Conservation (phyloP, 148 eudicot genomes). For the Chenopodium formosanum region DNA sequence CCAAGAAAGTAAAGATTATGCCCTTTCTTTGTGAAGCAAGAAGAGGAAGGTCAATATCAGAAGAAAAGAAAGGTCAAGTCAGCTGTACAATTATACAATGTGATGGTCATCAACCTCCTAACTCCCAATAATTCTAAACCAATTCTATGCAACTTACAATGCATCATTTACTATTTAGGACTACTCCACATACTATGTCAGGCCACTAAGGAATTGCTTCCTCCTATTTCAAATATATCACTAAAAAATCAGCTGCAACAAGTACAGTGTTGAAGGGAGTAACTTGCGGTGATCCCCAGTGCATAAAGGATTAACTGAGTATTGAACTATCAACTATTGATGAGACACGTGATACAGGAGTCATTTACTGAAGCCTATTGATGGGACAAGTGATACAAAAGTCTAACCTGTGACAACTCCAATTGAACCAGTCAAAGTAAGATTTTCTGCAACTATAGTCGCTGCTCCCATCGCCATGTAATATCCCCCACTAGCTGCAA, state of each 20-base stretch:
- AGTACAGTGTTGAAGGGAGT: neutral
- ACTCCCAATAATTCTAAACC: neutral
- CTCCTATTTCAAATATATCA: neutral
- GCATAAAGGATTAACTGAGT: neutral
- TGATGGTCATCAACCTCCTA: neutral
- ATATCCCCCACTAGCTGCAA: conserved; percentile 99
- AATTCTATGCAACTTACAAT: neutral
- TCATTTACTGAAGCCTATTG: neutral
- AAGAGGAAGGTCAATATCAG: neutral
- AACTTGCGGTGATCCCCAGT: neutral
- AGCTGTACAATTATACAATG: no score
- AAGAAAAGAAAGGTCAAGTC: neutral
- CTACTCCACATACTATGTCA: neutral
- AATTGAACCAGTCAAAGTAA: conserved; percentile 91
- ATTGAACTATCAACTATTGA: neutral
- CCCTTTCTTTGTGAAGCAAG: neutral
- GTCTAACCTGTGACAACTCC: conserved; percentile 89
- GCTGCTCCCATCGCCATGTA: conserved; percentile 97
- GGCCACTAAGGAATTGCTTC: neutral
- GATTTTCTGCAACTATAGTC: conserved; percentile 79
- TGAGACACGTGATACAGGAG: neutral
- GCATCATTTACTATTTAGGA: neutral
- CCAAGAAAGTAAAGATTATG: neutral
- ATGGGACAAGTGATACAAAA: neutral
- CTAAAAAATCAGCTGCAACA: neutral